These are phyloP conservation scores for Coemansia sp. DNA, from an alignment of 192 early-diverging fungal genomes.

Conservation along the genomic window DNA sequence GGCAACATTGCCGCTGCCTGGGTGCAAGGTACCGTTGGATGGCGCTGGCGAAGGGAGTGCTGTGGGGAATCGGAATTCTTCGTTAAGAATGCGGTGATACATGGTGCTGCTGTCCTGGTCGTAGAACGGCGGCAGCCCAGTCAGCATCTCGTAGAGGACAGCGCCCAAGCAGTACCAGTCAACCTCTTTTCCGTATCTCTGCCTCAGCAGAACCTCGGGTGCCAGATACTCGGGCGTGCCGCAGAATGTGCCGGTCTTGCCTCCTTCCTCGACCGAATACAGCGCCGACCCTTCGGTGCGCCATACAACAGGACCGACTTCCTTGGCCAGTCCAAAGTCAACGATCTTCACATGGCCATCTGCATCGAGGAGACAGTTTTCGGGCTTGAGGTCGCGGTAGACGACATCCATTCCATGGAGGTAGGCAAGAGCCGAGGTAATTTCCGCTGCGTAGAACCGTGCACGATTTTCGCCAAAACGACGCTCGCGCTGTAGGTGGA, in stretches of 20 bases:
- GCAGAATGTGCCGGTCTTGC: slow-evolving; percentile 68
- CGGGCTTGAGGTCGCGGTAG: slow-evolving; percentile 77
- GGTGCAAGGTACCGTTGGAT: slow-evolving; percentile 7
- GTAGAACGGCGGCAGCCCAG: slow-evolving; percentile 63
- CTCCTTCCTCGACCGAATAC: slow-evolving; percentile 50
- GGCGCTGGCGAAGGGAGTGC: slow-evolving; percentile 15
- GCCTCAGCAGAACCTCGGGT: slow-evolving; percentile 63
- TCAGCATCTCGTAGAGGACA: slow-evolving; percentile 61
- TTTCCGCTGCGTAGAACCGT: slow-evolving; percentile 59
- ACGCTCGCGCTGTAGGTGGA: slow-evolving; percentile 68
- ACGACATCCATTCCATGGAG: slow-evolving; percentile 72
- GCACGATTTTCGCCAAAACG: slow-evolving; percentile 62
- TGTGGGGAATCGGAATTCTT: slow-evolving; percentile 22
- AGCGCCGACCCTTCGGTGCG: slow-evolving; percentile 74
- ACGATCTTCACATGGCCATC: slow-evolving; percentile 86
- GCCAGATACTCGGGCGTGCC: slow-evolving; percentile 73
- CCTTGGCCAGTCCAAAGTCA: slow-evolving; percentile 93
- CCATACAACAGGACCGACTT: slow-evolving; percentile 60
- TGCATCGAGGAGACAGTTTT: slow-evolving; percentile 85
- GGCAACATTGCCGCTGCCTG: slow-evolving; percentile 9
- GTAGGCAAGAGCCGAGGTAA: slow-evolving; percentile 54
- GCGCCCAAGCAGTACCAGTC: slow-evolving; percentile 75
- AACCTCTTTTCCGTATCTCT: slow-evolving; percentile 62
- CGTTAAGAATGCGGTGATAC: slow-evolving; percentile 30
- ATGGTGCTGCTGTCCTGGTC: slow-evolving; percentile 31